Conservation (phyloP, 352 stramenopile genomes). For the Phytophthora tentaculata region DNA sequence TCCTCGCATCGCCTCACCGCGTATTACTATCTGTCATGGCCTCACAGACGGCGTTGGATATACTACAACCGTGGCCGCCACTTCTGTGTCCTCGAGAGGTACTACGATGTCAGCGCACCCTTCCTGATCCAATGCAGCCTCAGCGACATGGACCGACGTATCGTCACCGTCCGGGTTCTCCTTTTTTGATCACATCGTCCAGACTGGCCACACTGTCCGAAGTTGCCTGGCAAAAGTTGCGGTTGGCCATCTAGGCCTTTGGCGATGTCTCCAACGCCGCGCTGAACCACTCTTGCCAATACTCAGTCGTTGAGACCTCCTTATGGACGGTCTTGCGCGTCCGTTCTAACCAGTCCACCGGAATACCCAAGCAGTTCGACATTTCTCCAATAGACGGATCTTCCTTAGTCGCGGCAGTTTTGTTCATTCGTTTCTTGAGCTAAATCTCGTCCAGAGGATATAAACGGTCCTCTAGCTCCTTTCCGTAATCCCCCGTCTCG, state of each 20-base stretch:
- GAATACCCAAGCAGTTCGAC: neutral
- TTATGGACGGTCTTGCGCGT: neutral
- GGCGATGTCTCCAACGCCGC: neutral
- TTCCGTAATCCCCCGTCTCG: neutral
- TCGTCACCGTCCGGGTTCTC: too few species aligned
- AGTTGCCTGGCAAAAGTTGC: neutral
- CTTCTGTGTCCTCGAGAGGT: too few species aligned
- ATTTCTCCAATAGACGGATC: neutral
- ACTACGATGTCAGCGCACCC: too few species aligned
- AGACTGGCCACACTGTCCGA: too few species aligned
- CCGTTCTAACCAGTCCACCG: neutral
- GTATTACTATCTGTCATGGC: too few species aligned
- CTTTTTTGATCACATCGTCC: too few species aligned
- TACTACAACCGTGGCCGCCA: too few species aligned
- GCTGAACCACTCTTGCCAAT: neutral
- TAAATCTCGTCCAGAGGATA: neutral
- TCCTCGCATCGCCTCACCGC: neutral
- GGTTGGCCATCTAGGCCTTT: neutral
- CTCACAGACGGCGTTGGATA: too few species aligned
- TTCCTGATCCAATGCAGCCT: too few species aligned
- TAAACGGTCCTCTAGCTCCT: neutral
- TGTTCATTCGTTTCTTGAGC: neutral
- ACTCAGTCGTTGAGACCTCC: neutral
- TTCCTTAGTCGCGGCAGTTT: neutral
- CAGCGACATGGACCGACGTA: too few species aligned